Percentiles rank a stretch among this genome's conserved stretches.
These are phyloP conservation scores for Rossbeevera mucosa DNA, from an alignment of 768 basidiomycete genomes.

Conservation along the genomic window DNA sequence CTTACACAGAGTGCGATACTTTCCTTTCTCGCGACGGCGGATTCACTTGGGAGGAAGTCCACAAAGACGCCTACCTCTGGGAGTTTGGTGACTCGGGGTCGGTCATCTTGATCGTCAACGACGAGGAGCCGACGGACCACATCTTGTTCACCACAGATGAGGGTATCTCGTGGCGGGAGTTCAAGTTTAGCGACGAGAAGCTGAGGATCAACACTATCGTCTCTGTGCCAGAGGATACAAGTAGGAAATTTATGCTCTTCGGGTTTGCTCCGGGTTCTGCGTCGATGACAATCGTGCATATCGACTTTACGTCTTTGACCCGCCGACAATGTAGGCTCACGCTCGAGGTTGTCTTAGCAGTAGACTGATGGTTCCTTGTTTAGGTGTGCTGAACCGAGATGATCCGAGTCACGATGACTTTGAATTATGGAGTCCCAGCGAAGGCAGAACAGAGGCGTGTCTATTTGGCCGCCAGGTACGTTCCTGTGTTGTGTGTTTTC, in stretches of 20 bases:
- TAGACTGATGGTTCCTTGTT: slow-evolving; percentile 1
- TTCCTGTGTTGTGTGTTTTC: neutral
- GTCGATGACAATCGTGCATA: slow-evolving; percentile 59
- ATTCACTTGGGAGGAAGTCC: slow-evolving; percentile 97
- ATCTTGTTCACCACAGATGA: slow-evolving; percentile 89
- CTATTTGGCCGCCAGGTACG: slow-evolving; percentile 86
- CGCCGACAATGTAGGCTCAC: slow-evolving; percentile 61
- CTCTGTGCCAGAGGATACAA: slow-evolving; percentile 87
- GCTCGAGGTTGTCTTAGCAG: neutral
- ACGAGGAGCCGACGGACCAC: slow-evolving; percentile 88
- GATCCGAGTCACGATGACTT: slow-evolving; percentile 88
- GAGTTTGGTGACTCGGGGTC: slow-evolving; percentile 98
- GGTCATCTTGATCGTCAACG: slow-evolving; percentile 88
- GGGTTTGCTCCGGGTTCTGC: slow-evolving; percentile 50
- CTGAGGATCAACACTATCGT: slow-evolving; percentile 74
- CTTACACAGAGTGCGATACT: slow-evolving; percentile 86
- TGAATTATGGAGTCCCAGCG: slow-evolving; percentile 94
- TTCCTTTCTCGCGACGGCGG: slow-evolving; percentile 96
- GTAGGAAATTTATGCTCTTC: slow-evolving; percentile 84
- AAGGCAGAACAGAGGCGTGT: slow-evolving; percentile 82
- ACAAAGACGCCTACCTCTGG: slow-evolving; percentile 97
- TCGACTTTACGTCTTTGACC: slow-evolving; percentile 85
- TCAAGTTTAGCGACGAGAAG: slow-evolving; percentile 68
- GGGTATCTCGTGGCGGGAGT: slow-evolving; percentile 83
- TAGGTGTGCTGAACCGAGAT: slow-evolving; percentile 66